These are phyloP conservation scores for Corrigiola litoralis DNA, from an alignment of 179 eudicot species.

Conservation along the genomic window DNA sequence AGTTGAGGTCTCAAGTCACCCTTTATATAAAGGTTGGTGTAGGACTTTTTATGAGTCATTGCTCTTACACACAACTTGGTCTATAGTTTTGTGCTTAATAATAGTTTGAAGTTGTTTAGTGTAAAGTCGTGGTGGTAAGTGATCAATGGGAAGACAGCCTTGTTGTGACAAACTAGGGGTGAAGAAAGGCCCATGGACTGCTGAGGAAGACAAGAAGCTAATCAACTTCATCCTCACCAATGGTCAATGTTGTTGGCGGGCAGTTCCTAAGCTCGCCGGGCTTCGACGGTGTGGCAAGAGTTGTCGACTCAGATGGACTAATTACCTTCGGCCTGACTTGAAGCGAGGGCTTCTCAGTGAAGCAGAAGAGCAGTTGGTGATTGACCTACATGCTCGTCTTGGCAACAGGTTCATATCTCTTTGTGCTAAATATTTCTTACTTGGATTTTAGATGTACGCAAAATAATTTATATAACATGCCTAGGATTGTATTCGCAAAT, in stretches of 20 bases:
- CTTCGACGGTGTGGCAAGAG: slow-evolving; percentile 88
- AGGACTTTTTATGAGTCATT: slow-evolving; percentile 20
- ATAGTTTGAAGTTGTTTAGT: background rate
- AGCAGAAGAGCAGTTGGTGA: slow-evolving; percentile 76
- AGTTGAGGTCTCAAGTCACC: slow-evolving; percentile 10
- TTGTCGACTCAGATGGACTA: slow-evolving; percentile 88
- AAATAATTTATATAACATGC: too few relatives aligned
- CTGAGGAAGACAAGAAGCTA: slow-evolving; percentile 92
- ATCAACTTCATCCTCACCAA: slow-evolving; percentile 74
- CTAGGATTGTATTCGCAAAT: too few relatives aligned
- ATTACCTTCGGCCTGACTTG: slow-evolving; percentile 84
- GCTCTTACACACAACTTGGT: background rate
- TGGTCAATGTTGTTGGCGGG: slow-evolving; percentile 98
- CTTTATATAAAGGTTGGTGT: slow-evolving; percentile 35
- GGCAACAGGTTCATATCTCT: slow-evolving; percentile 55
- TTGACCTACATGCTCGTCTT: slow-evolving; percentile 87
- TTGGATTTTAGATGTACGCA: too few relatives aligned
- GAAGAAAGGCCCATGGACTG: slow-evolving; percentile 98
- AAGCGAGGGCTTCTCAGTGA: slow-evolving; percentile 78
- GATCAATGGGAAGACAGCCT: slow-evolving; percentile 81
- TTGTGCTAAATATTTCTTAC: too few relatives aligned
- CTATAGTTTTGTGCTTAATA: slow-evolving; percentile 2
- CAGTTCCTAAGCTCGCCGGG: slow-evolving; percentile 89
- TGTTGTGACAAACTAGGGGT: slow-evolving; percentile 94
- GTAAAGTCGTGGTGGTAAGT: background rate